Conservation (phyloP, 495 filamentous ascomycete species). For the Stereocaulon alpinum region DNA sequence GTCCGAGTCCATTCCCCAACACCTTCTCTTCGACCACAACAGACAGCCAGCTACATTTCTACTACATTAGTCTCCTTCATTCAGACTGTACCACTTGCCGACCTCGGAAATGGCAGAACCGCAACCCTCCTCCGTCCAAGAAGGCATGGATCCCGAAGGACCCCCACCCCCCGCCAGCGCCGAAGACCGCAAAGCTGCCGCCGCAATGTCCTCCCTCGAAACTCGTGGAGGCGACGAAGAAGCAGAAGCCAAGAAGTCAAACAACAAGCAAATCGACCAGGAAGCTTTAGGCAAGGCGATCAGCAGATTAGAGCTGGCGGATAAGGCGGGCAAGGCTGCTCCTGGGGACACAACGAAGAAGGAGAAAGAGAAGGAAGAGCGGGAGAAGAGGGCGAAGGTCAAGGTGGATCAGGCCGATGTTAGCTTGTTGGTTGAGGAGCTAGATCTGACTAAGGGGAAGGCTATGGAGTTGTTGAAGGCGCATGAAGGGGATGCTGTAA, state of each 20-base stretch:
- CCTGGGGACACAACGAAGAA: constrained; percentile 25
- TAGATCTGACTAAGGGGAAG: constrained; percentile 68
- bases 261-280: constrained; percentile 52
- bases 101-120: constrained; percentile 45
- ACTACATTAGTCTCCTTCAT: constrained; percentile 5
- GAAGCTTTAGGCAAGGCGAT: constrained; percentile 82
- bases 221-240: constrained; percentile 35
- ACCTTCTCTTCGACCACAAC: neutral
- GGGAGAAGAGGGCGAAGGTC: constrained; percentile 42
- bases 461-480: constrained; percentile 73
- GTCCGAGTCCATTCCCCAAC: neutral
- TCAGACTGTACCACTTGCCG: neutral
- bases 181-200: constrained; percentile 85
- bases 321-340: constrained; percentile 27
- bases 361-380: constrained; percentile 35
- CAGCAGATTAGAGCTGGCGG: constrained; percentile 46
- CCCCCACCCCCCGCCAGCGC: constrained; percentile 54
- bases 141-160: constrained; percentile 37
- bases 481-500: constrained; percentile 66
- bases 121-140: constrained; percentile 44
- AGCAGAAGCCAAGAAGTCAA: constrained; percentile 45
- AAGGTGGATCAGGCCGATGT: constrained; percentile 62
- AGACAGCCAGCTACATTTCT: neutral
- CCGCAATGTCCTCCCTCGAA: constrained; percentile 70
- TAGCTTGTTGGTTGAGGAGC: constrained; percentile 56